These are phyloP conservation scores for Gossypium aridum DNA, from an alignment of 441 rosid species.

Conservation along the genomic window DNA sequence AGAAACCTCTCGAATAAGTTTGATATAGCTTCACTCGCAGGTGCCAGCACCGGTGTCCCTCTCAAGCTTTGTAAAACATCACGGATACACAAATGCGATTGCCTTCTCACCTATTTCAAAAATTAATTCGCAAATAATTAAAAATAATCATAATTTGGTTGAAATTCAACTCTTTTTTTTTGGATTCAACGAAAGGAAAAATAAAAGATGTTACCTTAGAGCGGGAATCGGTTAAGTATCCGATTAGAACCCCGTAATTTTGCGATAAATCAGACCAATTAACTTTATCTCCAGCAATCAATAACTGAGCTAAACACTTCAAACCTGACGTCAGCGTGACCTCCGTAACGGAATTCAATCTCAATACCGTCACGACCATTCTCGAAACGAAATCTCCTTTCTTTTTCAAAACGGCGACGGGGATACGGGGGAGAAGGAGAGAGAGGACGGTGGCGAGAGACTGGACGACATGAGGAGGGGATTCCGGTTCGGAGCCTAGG, in stretches of 20 bases:
- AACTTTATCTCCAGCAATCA: constrained; percentile 33
- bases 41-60: constrained; percentile 39
- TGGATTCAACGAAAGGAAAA: neutral
- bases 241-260: constrained; percentile 35
- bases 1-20: constrained; percentile 59
- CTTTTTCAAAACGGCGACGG: constrained; percentile 39
- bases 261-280: constrained; percentile 46
- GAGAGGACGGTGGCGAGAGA: constrained; percentile 56
- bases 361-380: constrained; percentile 35
- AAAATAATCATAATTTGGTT: constrained; percentile 1
- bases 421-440: constrained; percentile 43
- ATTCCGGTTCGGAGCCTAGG: constrained; percentile 31
- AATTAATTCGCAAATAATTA: neutral
- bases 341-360: constrained; percentile 32
- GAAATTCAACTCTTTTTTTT: neutral
- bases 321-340: constrained; percentile 46
- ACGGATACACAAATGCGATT: constrained; percentile 50
- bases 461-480: constrained; percentile 39
- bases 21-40: constrained; percentile 63
- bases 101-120: constrained; percentile 58
- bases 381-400: constrained; percentile 46
- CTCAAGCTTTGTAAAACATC: constrained; percentile 55
- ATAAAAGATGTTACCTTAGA: constrained; percentile 37
- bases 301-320: constrained; percentile 54
- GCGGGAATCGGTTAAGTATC: constrained; percentile 47